Evolutionary conservation across 2,329 filamentous ascomycete genomes (phyloP).

Genomic region (Rhynchosporium agropyri): DNA sequence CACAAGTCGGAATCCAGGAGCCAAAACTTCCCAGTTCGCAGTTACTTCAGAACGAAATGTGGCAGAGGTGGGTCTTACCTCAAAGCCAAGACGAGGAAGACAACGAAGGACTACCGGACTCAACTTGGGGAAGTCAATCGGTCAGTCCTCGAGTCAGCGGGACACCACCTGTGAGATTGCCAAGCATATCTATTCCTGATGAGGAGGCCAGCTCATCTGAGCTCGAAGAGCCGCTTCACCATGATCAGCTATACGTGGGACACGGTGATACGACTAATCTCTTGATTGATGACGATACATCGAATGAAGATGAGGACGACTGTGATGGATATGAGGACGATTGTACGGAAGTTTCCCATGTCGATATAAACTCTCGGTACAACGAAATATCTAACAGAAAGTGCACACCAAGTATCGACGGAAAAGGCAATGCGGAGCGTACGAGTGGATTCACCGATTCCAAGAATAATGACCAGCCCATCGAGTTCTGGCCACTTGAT

Average conservation of each 20-base stretch:
- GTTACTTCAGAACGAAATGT: conserved; percentile 36
- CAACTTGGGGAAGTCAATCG: conserved; percentile 5
- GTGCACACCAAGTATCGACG: background rate
- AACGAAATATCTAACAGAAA: too few relatives aligned
- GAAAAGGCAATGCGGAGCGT: background rate
- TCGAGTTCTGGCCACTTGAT: background rate
- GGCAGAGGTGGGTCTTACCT: conserved; percentile 37
- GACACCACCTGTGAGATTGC: conserved; percentile 10
- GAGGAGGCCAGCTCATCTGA: conserved; percentile 10
- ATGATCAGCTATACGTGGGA: background rate
- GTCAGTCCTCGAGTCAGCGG: conserved; percentile 38
- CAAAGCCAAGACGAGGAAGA: conserved; percentile 15
- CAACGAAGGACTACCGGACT: background rate
- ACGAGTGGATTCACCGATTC: background rate
- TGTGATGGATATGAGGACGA: background rate
- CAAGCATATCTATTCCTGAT: background rate
- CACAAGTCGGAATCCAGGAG: conserved; percentile 33
- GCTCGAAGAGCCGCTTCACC: conserved; percentile 11
- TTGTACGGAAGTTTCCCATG: background rate
- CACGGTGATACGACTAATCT: background rate
- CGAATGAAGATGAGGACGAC: background rate
- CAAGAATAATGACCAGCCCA: background rate
- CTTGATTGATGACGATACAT: background rate
- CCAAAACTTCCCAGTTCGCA: conserved; percentile 32
- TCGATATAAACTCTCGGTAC: background rate